phyloP scores from a whole-genome alignment of 2,329 filamentous ascomycete genomes.

The Microdochium nivale region DNA sequence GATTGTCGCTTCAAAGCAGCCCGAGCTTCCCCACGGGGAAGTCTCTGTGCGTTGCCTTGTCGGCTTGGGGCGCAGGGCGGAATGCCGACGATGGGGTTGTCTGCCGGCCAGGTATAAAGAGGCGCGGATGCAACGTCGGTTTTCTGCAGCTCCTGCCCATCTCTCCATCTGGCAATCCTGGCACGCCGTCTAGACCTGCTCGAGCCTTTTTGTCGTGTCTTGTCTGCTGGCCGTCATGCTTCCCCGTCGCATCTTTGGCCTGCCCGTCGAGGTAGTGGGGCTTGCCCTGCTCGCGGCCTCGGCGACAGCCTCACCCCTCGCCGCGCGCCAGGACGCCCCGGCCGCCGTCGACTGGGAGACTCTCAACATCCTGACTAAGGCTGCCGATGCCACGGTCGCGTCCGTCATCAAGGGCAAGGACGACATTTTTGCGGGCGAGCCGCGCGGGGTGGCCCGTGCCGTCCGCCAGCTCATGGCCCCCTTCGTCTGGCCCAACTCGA shows the following conservation, averaged over 20 bases:
- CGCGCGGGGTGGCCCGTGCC: slow-evolving; percentile 6
- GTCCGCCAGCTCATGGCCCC: slow-evolving; percentile 9
- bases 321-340: neutral
- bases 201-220: neutral
- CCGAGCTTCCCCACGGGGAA: neutral
- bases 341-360: neutral
- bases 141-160: neutral
- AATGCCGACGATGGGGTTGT: neutral
- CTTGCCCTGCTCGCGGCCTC: slow-evolving; percentile 3
- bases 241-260: neutral
- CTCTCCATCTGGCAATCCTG: neutral
- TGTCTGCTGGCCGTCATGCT: neutral
- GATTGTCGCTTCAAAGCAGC: neutral
- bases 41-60: neutral
- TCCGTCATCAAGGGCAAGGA: slow-evolving; percentile 6
- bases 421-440: slow-evolving; percentile 3
- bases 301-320: slow-evolving; percentile 1
- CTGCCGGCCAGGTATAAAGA: neutral
- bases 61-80: neutral
- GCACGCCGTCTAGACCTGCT: too few relatives aligned
- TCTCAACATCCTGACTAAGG: slow-evolving; percentile 5
- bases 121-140: neutral
- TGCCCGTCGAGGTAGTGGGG: slow-evolving; percentile 1
- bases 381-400: slow-evolving; percentile 8
- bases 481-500: slow-evolving; percentile 9